Evolutionary conservation across 371 early-diverging fungal species (phyloP).

Genomic region (Zopfochytrium polystomum): DNA sequence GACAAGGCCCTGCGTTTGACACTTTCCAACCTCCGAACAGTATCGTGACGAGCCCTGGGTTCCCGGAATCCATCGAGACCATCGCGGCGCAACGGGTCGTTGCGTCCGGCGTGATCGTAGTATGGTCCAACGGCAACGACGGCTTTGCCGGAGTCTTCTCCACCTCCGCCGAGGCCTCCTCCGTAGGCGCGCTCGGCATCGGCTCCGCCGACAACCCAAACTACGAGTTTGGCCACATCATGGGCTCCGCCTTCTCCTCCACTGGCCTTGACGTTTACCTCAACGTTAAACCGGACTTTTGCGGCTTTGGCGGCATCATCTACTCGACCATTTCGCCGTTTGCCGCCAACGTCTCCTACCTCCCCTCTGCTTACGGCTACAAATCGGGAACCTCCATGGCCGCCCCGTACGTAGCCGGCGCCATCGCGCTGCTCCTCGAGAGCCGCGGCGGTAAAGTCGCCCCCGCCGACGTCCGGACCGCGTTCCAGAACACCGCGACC

Average conservation of each 20-base stretch:
- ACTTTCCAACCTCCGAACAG: no score
- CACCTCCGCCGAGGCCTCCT: no score
- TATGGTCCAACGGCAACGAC: constrained; percentile 64
- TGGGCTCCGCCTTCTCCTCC: constrained; percentile 35
- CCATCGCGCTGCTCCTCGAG: constrained; percentile 29
- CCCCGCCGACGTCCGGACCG: constrained; percentile 29
- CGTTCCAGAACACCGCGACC: constrained; percentile 53
- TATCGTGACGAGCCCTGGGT: no score
- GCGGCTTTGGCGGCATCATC: constrained; percentile 27
- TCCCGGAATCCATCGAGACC: constrained; percentile 24
- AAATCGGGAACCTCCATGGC: constrained; percentile 52
- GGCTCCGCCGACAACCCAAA: constrained; percentile 21
- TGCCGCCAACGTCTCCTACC: neutral
- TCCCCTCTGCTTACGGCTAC: constrained; percentile 14
- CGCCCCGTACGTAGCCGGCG: constrained; percentile 38
- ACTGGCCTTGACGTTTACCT: constrained; percentile 17
- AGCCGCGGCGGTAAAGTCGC: neutral
- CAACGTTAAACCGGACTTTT: constrained; percentile 29
- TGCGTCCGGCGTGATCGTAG: constrained; percentile 17
- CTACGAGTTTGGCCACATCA: constrained; percentile 13
- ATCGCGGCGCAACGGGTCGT: no score
- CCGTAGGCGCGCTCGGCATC: no score
- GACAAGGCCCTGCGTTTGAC: no score
- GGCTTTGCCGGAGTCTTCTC: constrained; percentile 65
- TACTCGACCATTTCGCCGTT: constrained; percentile 17